These are phyloP conservation scores for Lithocarpus polystachyus DNA, from an alignment of 306 rosid species.

Conservation along the genomic window DNA sequence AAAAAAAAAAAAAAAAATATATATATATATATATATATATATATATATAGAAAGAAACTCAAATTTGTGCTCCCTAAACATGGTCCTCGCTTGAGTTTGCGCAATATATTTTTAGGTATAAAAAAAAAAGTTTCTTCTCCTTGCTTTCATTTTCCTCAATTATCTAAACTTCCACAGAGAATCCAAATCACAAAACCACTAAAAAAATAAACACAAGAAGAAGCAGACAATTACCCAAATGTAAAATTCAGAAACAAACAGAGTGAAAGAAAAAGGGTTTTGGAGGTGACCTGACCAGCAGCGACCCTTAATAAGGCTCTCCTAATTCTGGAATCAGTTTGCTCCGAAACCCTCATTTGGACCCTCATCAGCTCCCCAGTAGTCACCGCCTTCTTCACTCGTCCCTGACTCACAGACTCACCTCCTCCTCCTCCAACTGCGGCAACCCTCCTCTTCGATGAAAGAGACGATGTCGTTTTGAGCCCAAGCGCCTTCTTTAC, in stretches of 20 bases:
- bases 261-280: not conserved
- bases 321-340: constrained; percentile 72
- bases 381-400: constrained; percentile 50
- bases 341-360: constrained; percentile 89
- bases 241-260: not conserved
- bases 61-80: not conserved
- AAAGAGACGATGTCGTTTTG: constrained; percentile 55
- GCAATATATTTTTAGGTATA: too few relatives aligned
- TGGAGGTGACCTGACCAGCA: constrained; percentile 70
- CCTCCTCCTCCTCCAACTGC: not conserved
- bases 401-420: constrained; percentile 34
- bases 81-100: not conserved
- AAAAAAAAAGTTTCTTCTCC: not conserved
- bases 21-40: too few relatives aligned
- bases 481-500: constrained; percentile 87
- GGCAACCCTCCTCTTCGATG: constrained; percentile 23
- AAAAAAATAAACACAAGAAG: not conserved
- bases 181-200: not conserved
- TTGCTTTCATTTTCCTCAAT: not conserved
- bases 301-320: constrained; percentile 79
- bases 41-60: not conserved
- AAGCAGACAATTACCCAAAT: not conserved
- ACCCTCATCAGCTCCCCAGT: constrained; percentile 77
- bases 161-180: constrained; percentile 9
- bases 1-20: too few relatives aligned